Base-by-base conservation (phyloP, 2,329 filamentous ascomycete genomes). In the Sporothrix mexicana region DNA sequence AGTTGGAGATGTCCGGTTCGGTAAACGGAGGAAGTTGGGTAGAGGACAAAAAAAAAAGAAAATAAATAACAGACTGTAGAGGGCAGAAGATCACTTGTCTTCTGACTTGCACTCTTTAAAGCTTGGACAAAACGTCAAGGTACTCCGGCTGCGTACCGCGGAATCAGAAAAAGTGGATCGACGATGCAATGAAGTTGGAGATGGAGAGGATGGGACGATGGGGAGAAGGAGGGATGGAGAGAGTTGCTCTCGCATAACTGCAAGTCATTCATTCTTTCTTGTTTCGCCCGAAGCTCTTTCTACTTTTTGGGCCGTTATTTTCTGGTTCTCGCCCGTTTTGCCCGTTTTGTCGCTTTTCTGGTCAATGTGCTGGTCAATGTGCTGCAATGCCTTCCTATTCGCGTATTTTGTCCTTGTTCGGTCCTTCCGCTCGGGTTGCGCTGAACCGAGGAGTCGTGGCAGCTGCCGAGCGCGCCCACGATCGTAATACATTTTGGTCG, bases 391-490 rank as follows among this genome's bases (percentile, higher is more conserved):
- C 17, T 66, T 66, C 43, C 61, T 30, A 49, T 67, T 51, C 45
- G 23, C 51, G 41, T 66, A 13, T 45, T 64, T 45, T 45, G 61
- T 15, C 20, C 61, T 45, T 45, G 61, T 20, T 66, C 20, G 61
- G 15, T 66, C 61, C 47, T 25, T 66, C 59, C 61, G 61, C 61
- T 66, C 64, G 64, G 64, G 47, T 45, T n/a, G 64, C 64, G 23
- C 45, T 67, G 64, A 67, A 51, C 64, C 64, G 64, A 67, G 64
- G 45, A 49, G 23, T 67, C 61, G 30, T 43, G 61, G n/a, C 59
- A 45, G n/a, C 59, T 36, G 41, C 36, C 30, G 30, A 64, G n/a
- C 10, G 59, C 36, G n/a, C 10, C 36, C 36, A 45, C 41, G 10
- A 66, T 25, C 59, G 20, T 47, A 47, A 23, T 23, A 55, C n/a